Evolutionary conservation across 73 alveolate genomes (phyloP), one percentile per base, ranked within the genome.

Genomic region (Loxodes magnus): DNA sequence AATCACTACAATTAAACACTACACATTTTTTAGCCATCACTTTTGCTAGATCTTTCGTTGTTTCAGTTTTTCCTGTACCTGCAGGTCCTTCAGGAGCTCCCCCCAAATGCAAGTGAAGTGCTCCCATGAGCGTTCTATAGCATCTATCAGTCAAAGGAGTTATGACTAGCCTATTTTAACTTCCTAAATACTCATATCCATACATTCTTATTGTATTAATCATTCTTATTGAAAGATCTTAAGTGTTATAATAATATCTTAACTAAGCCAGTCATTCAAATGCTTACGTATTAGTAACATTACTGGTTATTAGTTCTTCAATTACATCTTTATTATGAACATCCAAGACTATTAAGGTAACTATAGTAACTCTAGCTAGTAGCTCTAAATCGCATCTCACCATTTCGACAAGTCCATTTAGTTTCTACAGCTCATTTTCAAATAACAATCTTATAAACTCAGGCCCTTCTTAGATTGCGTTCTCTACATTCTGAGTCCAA

Each of bases 71-170:
- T 5, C 70, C 70, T 28, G 60, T 53, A 29, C 98, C 98, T 34
- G 97, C 97, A 41, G 97, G 97, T 10, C 97, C 97, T 73, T 87
- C 97, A 17, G 97, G 97, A 16, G 96, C 88, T 1, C 96, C 97
- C 29, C 97, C 97, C 35, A 76, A 76, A 43, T 79, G 73, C 62
- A 60, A 56, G 35, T 84, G 84, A 15, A 88, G 55, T 10, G 97
- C 95, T 74, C 85, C 71, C 74, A 88, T 83, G 27, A 88, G 58
- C 7, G 97, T 68, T 27, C 94, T 51, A 66, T 70, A 78, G 43
- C 97, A 88, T 55, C 96, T 78, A 39, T 87, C 97, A 3, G 97
- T 87, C 15, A 87, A 66, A 3, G 93, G 93, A 17, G 97, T 87
- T 7, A 87, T 87, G 2, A 87, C 97, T 34, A 88, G 52, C 59